Evolutionary conservation across 306 rosid species (phyloP).

Genomic region (Acacia crassicarpa): DNA sequence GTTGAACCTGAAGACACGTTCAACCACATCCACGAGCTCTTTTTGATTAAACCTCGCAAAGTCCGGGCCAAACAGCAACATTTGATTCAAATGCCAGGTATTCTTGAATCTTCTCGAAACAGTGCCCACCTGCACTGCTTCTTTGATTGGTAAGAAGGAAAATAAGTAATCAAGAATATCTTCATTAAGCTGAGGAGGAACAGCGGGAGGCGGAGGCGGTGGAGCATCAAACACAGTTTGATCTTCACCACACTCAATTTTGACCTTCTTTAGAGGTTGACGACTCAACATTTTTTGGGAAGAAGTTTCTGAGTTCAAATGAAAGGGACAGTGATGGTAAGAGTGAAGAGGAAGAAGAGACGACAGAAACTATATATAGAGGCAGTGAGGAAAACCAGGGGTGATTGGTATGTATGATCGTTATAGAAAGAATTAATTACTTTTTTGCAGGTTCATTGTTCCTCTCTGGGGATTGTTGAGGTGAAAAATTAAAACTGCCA

Average conservation of each 20-base stretch:
- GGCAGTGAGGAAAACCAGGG: not conserved
- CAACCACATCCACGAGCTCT: not conserved
- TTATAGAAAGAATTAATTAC: not conserved
- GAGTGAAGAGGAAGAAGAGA: not conserved
- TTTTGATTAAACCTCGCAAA: not conserved
- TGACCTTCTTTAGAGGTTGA: constrained; percentile 1
- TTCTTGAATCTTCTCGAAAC: not conserved
- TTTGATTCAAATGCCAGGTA: constrained; percentile 14
- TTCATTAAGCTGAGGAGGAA: not conserved
- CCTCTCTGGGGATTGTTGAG: not conserved
- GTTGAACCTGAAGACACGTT: constrained; percentile 19
- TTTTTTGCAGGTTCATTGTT: not conserved
- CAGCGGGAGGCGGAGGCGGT: not conserved
- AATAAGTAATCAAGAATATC: constrained; percentile 30
- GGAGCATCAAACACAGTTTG: not conserved
- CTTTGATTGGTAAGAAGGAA: constrained; percentile 34
- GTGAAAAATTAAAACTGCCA: not conserved
- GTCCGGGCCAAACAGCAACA: constrained; percentile 19
- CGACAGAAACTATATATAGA: not conserved
- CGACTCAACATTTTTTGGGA: constrained; percentile 14
- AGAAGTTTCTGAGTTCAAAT: not conserved
- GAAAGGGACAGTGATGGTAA: not conserved
- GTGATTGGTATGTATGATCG: not conserved
- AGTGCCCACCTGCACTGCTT: not conserved
- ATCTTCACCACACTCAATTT: not conserved